Evolutionary conservation across 768 basidiomycete genomes (phyloP).

Genomic region (Hirschioporus abietinus): DNA sequence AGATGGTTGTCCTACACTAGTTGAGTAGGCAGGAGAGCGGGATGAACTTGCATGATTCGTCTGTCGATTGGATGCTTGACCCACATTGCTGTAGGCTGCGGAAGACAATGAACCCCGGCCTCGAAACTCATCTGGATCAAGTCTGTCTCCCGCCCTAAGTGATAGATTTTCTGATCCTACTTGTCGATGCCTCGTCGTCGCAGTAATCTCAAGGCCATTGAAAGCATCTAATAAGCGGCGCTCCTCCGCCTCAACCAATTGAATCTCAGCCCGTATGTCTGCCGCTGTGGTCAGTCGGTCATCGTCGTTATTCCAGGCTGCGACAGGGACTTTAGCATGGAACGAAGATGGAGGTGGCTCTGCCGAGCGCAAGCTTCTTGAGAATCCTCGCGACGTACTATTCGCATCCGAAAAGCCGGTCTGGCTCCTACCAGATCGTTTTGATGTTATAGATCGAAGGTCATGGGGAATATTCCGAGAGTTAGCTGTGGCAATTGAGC

Average conservation of each 20-base stretch:
- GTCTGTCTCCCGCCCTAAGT: background rate
- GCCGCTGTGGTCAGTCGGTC: constrained; percentile 53
- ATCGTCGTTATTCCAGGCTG: constrained; percentile 32
- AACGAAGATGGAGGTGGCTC: constrained; percentile 28
- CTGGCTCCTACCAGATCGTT: constrained; percentile 18
- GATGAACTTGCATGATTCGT: background rate
- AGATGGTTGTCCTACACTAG: background rate
- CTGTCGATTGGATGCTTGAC: background rate
- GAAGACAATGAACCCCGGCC: background rate
- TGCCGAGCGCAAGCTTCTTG: constrained; percentile 14
- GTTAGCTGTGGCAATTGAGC: constrained; percentile 37
- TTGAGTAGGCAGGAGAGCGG: background rate
- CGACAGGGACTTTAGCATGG: constrained; percentile 11
- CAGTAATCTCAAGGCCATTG: constrained; percentile 60
- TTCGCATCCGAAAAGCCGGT: constrained; percentile 19
- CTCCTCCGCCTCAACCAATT: constrained; percentile 64
- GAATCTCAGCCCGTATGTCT: constrained; percentile 62
- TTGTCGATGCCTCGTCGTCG: background rate
- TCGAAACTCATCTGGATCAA: background rate
- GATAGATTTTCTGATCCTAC: background rate
- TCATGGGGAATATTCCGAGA: constrained; percentile 7
- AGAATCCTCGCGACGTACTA: constrained; percentile 32
- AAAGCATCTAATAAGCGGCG: constrained; percentile 72
- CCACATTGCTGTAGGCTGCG: background rate
- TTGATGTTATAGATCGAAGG: constrained; percentile 12